Evolutionary conservation across 495 filamentous ascomycete genomes (phyloP).

Genomic region (Astrothelium macrocarpum): DNA sequence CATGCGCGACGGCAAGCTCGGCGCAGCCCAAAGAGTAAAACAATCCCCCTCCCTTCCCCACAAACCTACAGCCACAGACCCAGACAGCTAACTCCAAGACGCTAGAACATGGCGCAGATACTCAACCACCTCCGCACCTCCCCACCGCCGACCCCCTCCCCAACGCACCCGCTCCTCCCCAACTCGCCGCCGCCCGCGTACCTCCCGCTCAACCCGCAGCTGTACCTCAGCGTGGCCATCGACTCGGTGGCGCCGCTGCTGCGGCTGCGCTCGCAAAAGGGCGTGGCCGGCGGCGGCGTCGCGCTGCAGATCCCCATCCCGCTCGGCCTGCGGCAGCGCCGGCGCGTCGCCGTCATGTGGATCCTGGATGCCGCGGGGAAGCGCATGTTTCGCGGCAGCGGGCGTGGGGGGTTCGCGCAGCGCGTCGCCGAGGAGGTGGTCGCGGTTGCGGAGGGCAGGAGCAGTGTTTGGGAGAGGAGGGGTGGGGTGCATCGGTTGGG

Average conservation of each 20-base stretch:
- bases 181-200: slow-evolving; percentile 61
- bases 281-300: slow-evolving; percentile 74
- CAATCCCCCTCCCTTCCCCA: neutral
- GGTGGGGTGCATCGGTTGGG: slow-evolving; percentile 61
- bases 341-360: slow-evolving; percentile 72
- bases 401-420: slow-evolving; percentile 55
- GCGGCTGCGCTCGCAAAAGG: slow-evolving; percentile 62
- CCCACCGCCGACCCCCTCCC: slow-evolving; percentile 60
- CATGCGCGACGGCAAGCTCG: slow-evolving; percentile 82
- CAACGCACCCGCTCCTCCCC: slow-evolving; percentile 59
- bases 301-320: slow-evolving; percentile 77
- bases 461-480: slow-evolving; percentile 71
- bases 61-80: neutral
- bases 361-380: slow-evolving; percentile 73
- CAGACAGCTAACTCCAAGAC: neutral
- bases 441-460: slow-evolving; percentile 76
- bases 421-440: slow-evolving; percentile 82
- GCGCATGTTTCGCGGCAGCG: slow-evolving; percentile 54
- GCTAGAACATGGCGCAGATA: slow-evolving; percentile 75
- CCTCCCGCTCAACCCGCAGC: slow-evolving; percentile 33
- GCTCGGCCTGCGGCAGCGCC: slow-evolving; percentile 59
- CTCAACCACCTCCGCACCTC: slow-evolving; percentile 80
- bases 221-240: slow-evolving; percentile 61
- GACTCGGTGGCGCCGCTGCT: slow-evolving; percentile 92
- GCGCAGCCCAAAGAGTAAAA: slow-evolving; percentile 68